Conservation (phyloP, 2,329 filamentous ascomycete genomes). For the Aspergillus brasiliensis region DNA sequence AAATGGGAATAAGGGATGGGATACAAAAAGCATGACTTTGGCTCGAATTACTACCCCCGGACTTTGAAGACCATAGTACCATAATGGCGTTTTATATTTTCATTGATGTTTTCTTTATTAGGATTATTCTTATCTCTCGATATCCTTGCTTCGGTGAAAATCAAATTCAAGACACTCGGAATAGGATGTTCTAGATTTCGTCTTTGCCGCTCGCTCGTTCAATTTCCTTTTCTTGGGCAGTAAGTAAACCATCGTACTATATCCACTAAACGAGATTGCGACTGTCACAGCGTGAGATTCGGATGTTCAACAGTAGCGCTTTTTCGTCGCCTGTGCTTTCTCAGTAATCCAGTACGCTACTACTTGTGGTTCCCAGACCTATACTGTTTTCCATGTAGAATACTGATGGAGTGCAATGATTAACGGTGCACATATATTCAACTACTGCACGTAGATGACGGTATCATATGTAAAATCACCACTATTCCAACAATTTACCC, state of each 20-base stretch:
- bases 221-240: background rate
- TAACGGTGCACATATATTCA: background rate
- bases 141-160: background rate
- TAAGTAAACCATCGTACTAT: background rate
- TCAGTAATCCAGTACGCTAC: too few relatives aligned
- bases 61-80: conserved; percentile 8
- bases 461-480: background rate
- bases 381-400: too few relatives aligned
- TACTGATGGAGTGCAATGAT: too few relatives aligned
- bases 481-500: background rate
- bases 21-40: conserved; percentile 21
- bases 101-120: conserved; percentile 7
- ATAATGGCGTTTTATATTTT: conserved; percentile 15
- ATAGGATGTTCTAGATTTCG: background rate
- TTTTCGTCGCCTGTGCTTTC: too few relatives aligned
- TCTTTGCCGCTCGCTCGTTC: background rate
- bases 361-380: too few relatives aligned
- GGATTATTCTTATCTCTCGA: too few relatives aligned
- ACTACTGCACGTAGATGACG: background rate
- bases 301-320: too few relatives aligned
- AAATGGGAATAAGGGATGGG: background rate
- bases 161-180: background rate
- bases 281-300: too few relatives aligned
- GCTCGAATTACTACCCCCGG: conserved; percentile 3
- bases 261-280: too few relatives aligned